phyloP scores from a whole-genome alignment of 106 monocot species.

The Acorus calamus region DNA sequence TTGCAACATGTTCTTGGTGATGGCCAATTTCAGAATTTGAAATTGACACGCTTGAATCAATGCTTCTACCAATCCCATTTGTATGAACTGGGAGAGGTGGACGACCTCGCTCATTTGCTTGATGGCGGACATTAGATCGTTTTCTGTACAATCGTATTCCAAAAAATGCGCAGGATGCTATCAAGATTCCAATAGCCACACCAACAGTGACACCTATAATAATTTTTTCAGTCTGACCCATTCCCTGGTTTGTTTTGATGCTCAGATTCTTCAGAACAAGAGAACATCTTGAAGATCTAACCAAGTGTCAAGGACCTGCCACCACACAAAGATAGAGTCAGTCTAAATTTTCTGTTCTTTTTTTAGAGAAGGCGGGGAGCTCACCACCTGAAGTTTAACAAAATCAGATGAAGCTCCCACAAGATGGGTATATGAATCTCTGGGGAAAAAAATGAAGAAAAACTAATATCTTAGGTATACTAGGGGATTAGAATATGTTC shows the following conservation, averaged over 20 bases:
- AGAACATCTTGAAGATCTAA: conserved; percentile 29
- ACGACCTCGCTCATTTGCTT: conserved; percentile 16
- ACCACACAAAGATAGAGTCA: too few species aligned
- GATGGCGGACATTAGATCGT: conserved; percentile 10
- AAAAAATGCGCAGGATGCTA: conserved; percentile 43
- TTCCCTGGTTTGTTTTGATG: conserved; percentile 24
- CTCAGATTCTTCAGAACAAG: background rate
- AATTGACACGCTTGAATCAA: conserved; percentile 56
- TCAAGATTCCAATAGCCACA: conserved; percentile 42
- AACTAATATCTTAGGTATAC: too few species aligned
- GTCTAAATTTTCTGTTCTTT: too few species aligned
- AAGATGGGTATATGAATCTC: too few species aligned
- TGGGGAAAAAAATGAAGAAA: too few species aligned
- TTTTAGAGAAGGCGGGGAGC: too few species aligned
- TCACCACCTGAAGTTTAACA: too few species aligned
- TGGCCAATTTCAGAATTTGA: conserved; percentile 27
- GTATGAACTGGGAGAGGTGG: conserved; percentile 44
- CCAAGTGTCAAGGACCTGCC: conserved; percentile 4
- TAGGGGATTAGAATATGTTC: too few species aligned
- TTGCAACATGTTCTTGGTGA: conserved; percentile 3
- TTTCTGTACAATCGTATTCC: conserved; percentile 40
- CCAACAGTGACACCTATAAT: conserved; percentile 63
- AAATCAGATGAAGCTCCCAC: too few species aligned
- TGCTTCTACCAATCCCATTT: conserved; percentile 40
- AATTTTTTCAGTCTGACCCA: conserved; percentile 27